Conservation (phyloP, 192 early-diverging fungal genomes). For the Pilobolus umbonatus region DNA sequence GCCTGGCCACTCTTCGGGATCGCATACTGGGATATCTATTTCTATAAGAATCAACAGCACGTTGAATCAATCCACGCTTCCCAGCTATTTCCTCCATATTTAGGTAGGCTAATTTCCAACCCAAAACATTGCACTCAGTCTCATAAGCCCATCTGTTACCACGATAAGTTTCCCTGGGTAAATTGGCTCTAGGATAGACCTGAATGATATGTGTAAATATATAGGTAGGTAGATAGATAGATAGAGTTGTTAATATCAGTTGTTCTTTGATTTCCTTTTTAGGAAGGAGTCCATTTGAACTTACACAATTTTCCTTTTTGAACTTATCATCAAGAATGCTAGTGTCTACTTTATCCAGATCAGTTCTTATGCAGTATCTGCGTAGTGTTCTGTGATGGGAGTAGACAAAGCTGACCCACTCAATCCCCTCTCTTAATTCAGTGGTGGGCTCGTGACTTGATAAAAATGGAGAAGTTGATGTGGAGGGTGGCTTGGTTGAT, state of each 20-base stretch:
- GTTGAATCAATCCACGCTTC: slow-evolving; percentile 78
- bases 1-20: slow-evolving; percentile 67
- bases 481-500: slow-evolving; percentile 9
- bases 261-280: too few relatives aligned
- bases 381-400: slow-evolving; percentile 24
- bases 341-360: slow-evolving; percentile 25
- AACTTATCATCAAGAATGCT: slow-evolving; percentile 27
- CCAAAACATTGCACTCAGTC: slow-evolving; percentile 75
- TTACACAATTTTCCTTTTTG: slow-evolving; percentile 33
- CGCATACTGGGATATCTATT: slow-evolving; percentile 65
- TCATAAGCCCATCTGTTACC: slow-evolving; percentile 86
- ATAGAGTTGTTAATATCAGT: not conserved
- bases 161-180: slow-evolving; percentile 54
- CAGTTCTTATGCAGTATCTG: slow-evolving; percentile 29
- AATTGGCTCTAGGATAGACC: slow-evolving; percentile 74
- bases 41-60: slow-evolving; percentile 78
- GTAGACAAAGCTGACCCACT: slow-evolving; percentile 34
- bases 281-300: not conserved
- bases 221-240: not conserved
- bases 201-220: slow-evolving; percentile 1
- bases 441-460: slow-evolving; percentile 27
- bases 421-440: slow-evolving; percentile 23
- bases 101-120: slow-evolving; percentile 78
- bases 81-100: slow-evolving; percentile 63
- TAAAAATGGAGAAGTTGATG: not conserved